Evolutionary conservation across 805 yeast genomes (phyloP), one percentile per base, ranked within the genome.

Genomic region (Kregervanrija pseudodelftensis): DNA sequence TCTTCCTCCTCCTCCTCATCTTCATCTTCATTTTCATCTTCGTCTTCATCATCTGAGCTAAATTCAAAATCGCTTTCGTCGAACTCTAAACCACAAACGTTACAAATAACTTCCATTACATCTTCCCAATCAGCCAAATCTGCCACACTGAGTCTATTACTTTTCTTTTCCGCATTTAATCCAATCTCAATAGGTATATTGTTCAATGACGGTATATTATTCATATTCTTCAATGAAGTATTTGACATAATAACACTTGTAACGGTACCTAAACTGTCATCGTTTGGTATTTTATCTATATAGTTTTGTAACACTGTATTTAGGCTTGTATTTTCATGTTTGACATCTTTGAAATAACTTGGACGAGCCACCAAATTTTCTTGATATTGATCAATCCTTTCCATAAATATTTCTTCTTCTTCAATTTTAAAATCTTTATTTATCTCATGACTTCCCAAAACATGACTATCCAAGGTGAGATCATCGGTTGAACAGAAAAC

Each of bases 61-160:
- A 46, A 39, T 30, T 58, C 61, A 41, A 62, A 63, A 47, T 61
- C 66, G 38, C 61, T 55, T 12, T 63, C 64, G 36, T 63, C 67
- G 50, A 65, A 65, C 33, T 64, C 68, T 15, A 65, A 44, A 1
- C 63, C 66, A 31, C 61, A 55, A 11, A 45, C 41, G 5, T 47
- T 46, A 42, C 68, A 65, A 5, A 65, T 55, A 2, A 56, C 57
- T 36, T 65, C 69, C 69, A 65, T 65, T 1, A 57, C 60, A 37
- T 64, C 66, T 28, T 61, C 64, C 69, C 69, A 65, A 11, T 52
- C 49, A 3, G 64, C 53, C 16, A 61, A 49, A 41, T 53, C 54
- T 13, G 48, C 45, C 5, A 63, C 51, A 35, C 52, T 49, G 3
- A 37, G 33, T 30, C 56, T 38, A 17, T 46, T 45, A 32, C 45